phyloP scores from a whole-genome alignment of 1,284 basidiomycete genomes.

The Sphagnurus paluster region DNA sequence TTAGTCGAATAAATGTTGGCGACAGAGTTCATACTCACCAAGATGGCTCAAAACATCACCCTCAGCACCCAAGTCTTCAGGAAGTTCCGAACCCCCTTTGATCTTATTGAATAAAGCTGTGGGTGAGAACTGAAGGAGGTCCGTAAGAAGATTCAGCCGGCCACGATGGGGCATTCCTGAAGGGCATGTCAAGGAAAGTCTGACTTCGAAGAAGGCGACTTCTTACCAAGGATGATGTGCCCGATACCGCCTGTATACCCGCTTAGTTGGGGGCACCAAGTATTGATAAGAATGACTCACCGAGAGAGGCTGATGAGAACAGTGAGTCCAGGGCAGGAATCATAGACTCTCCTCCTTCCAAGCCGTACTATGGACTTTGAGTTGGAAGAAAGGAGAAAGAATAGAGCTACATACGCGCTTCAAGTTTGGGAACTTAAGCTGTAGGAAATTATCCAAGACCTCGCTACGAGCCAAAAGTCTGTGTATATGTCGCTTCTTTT shows the following conservation, averaged over 20 bases:
- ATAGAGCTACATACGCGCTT: constrained; percentile 52
- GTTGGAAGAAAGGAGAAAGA: background rate
- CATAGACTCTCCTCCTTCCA: constrained; percentile 92
- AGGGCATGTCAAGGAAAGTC: background rate
- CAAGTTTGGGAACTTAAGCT: constrained; percentile 80
- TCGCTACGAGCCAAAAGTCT: constrained; percentile 73
- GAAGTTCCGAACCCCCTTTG: constrained; percentile 72
- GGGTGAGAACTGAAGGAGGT: constrained; percentile 66
- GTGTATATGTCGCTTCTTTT: constrained; percentile 61
- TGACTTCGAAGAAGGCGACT: background rate
- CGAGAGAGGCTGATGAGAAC: constrained; percentile 64
- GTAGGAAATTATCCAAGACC: constrained; percentile 80
- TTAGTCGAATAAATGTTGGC: background rate
- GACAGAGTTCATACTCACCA: constrained; percentile 36
- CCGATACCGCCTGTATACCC: constrained; percentile 57
- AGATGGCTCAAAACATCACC: constrained; percentile 90
- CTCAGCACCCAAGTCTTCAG: constrained; percentile 65
- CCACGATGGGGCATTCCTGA: constrained; percentile 85
- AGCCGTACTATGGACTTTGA: constrained; percentile 52
- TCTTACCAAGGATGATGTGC: constrained; percentile 61
- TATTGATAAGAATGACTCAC: constrained; percentile 33
- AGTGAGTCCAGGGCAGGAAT: constrained; percentile 79
- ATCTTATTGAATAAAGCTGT: constrained; percentile 83
- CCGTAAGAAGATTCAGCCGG: constrained; percentile 85
- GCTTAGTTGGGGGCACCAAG: background rate